phyloP scores from a whole-genome alignment of 768 basidiomycete species.

The Pulveroboletus sp. region DNA sequence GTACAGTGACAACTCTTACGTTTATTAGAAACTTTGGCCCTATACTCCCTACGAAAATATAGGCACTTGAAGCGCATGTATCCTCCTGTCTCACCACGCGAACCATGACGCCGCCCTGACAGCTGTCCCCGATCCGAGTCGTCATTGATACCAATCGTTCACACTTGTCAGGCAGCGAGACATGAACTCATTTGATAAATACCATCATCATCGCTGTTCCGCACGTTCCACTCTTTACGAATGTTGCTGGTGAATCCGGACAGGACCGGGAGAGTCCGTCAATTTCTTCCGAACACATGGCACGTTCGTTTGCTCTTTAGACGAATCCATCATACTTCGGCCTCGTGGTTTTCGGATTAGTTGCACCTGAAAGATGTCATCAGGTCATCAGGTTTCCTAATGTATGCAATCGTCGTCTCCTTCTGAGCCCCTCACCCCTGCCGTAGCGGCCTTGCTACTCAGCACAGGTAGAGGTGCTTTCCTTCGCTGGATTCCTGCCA shows the following conservation, averaged over 20 bases:
- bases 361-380: not conserved
- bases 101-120: slow-evolving; percentile 2
- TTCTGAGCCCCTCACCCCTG: too few relatives aligned
- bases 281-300: not conserved
- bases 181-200: not conserved
- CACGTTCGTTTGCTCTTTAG: not conserved
- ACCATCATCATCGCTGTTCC: not conserved
- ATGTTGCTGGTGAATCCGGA: not conserved
- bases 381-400: not conserved
- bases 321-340: not conserved
- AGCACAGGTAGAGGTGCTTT: not conserved
- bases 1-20: not conserved
- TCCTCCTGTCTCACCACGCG: slow-evolving; percentile 28
- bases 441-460: not conserved
- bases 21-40: slow-evolving; percentile 68
- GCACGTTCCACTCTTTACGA: not conserved
- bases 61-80: slow-evolving; percentile 76
- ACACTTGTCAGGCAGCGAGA: too few relatives aligned
- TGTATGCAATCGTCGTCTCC: too few relatives aligned
- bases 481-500: too few relatives aligned
- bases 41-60: slow-evolving; percentile 82
- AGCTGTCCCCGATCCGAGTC: too few relatives aligned
- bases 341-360: not conserved
- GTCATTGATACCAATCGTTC: too few relatives aligned
- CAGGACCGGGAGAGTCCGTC: not conserved